Evolutionary conservation across 352 stramenopile genomes (phyloP), one percentile per base, ranked within the genome.

Genomic region (Aphanomyces astaci): DNA sequence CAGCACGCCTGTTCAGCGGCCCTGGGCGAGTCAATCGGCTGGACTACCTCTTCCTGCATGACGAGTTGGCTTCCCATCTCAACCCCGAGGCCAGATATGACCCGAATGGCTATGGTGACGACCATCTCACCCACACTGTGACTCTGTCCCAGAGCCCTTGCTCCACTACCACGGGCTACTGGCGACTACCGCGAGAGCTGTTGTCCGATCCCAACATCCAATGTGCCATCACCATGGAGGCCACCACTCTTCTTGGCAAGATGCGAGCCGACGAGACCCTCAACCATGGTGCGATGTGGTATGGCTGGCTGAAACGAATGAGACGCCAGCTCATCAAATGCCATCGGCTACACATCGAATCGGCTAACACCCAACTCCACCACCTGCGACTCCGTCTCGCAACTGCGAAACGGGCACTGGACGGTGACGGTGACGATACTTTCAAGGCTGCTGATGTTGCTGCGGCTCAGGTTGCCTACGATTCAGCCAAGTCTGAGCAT

Each of bases 1-100:
- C 3, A 15, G 1, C n/a, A 30, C 0, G 59, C 59, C 24, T 70
- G 64, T 33, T 51, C 65, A 3, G 54, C 59, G 17, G 63, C 70
- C 13, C 19, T 40, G 15, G 52, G 66, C 22, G 32, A 39, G n/a
- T 71, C 73, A 28, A n/a, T n/a, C 59, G 73, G 17, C 54, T 78
- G 0, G 70, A 75, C 36, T 78, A 73, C 71, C 36, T 76, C 28
- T 59, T 74, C 4, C 13, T 74, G 11, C 10, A 57, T 33, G 39
- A 30, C 17, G 64, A 43, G 15, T 25, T 40, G 4, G 24, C 9
- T 11, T 15, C 28, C 11, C n/a, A 24, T 2, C 22, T 55, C 48
- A 10, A 55, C 48, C 27, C 10, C 10, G 10, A 25, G 10, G 11
- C 48, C 10, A 31, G 10, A 7, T 55, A 24, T 30, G 1, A 55